phyloP scores from a whole-genome alignment of 2,329 filamentous ascomycete genomes.

The Helminthosporium solani region DNA sequence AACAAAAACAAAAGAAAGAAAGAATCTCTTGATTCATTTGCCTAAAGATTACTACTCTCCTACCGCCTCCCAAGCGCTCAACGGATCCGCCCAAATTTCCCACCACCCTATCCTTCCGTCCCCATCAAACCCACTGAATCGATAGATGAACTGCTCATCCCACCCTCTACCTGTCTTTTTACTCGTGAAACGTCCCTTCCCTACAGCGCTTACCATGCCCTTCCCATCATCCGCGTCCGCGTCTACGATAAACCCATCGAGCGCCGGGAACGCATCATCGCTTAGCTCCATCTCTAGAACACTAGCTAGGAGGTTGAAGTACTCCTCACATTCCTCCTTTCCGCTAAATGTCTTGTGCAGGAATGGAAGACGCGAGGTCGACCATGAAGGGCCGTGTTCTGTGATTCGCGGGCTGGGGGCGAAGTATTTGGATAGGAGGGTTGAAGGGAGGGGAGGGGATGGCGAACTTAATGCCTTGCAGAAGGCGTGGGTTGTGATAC shows the following conservation, averaged over 20 bases:
- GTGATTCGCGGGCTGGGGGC: constrained; percentile 36
- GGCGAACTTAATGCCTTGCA: constrained; percentile 26
- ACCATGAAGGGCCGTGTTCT: constrained; percentile 46
- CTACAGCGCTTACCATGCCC: constrained; percentile 41
- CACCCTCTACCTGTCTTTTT: constrained; percentile 44
- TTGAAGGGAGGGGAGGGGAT: constrained; percentile 23
- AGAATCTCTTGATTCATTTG: too few relatives aligned
- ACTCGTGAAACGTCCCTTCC: constrained; percentile 37
- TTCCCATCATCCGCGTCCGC: constrained; percentile 28
- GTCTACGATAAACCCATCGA: constrained; percentile 41
- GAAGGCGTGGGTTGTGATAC: constrained; percentile 31
- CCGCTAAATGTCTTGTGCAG: constrained; percentile 42
- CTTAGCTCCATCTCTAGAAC: constrained; percentile 37
- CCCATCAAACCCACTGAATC: constrained; percentile 44
- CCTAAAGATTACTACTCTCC: too few relatives aligned
- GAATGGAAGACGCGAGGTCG: constrained; percentile 41
- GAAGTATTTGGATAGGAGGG: constrained; percentile 33
- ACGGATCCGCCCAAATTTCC: constrained; percentile 49
- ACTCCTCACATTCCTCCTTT: constrained; percentile 38
- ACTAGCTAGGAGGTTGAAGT: constrained; percentile 40
- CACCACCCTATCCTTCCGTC: constrained; percentile 44
- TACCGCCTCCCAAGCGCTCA: constrained; percentile 46
- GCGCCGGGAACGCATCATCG: constrained; percentile 35
- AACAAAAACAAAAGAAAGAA: too few relatives aligned
- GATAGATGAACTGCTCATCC: constrained; percentile 46